Percentiles rank a stretch among this genome's conserved stretches.
Evolutionary conservation across 345 rosid genomes (phyloP).

Genomic region (Aethionema arabicum): DNA sequence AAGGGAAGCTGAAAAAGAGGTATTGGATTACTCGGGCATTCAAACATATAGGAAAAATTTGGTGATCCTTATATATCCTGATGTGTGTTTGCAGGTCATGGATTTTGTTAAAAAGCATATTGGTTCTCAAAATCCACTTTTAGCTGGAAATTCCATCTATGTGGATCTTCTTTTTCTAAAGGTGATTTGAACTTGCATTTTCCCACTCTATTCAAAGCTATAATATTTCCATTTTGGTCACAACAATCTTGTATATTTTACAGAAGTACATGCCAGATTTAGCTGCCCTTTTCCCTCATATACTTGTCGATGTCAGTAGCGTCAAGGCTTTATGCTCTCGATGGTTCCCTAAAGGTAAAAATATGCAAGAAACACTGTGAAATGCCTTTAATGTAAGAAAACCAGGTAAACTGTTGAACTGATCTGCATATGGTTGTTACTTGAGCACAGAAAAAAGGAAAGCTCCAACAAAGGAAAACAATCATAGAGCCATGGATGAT

Average conservation of each 20-base stretch:
- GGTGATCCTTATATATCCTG: constrained; percentile 8
- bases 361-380: neutral
- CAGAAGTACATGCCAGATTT: constrained; percentile 91
- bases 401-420: constrained; percentile 1
- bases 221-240: constrained; percentile 44
- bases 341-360: constrained; percentile 74
- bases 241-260: constrained; percentile 32
- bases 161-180: constrained; percentile 70
- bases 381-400: neutral
- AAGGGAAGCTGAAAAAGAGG: constrained; percentile 87
- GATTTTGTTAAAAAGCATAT: constrained; percentile 69
- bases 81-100: constrained; percentile 59
- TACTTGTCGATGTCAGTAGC: constrained; percentile 87
- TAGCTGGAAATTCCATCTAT: constrained; percentile 90
- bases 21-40: constrained; percentile 19
- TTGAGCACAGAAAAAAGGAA: constrained; percentile 53
- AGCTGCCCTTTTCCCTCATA: constrained; percentile 73
- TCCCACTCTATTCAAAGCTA: neutral
- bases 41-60: neutral
- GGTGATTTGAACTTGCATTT: constrained; percentile 44
- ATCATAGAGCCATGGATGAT: constrained; percentile 87
- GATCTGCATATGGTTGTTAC: constrained; percentile 12
- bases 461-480: constrained; percentile 68
- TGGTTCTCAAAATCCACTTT: constrained; percentile 56
- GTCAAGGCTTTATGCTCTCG: constrained; percentile 70